Percentiles rank a stretch among this genome's conserved stretches.
phyloP scores from a whole-genome alignment of 495 filamentous ascomycete genomes.

The Pseudevernia furfuracea region DNA sequence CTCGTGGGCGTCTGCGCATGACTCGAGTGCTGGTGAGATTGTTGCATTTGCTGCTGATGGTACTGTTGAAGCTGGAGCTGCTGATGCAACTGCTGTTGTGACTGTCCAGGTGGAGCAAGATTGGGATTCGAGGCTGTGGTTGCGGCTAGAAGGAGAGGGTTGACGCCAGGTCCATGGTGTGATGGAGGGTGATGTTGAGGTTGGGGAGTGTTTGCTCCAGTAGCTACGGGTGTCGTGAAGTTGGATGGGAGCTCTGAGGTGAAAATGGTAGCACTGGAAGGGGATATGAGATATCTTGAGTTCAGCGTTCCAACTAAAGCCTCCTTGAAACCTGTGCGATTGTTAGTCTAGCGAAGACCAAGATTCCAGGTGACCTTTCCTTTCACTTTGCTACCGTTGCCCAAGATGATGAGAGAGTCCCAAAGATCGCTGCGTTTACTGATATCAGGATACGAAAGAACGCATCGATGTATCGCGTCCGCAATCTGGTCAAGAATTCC shows the following conservation, averaged over 20 bases:
- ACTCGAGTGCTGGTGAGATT: slow-evolving; percentile 54
- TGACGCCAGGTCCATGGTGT: slow-evolving; percentile 55
- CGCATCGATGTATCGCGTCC: slow-evolving; percentile 69
- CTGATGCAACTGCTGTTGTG: slow-evolving; percentile 24
- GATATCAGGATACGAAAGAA: slow-evolving; percentile 69
- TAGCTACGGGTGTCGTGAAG: slow-evolving; percentile 80
- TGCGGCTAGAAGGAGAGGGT: slow-evolving; percentile 86
- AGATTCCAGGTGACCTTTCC: slow-evolving; percentile 40
- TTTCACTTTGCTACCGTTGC: slow-evolving; percentile 76
- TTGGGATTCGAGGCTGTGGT: slow-evolving; percentile 63
- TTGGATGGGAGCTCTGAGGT: slow-evolving; percentile 90
- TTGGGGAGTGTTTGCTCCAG: slow-evolving; percentile 83
- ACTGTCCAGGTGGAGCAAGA: slow-evolving; percentile 26
- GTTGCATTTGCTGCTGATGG: slow-evolving; percentile 34
- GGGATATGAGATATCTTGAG: slow-evolving; percentile 80
- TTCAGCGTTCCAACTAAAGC: slow-evolving; percentile 71
- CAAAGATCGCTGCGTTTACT: slow-evolving; percentile 76
- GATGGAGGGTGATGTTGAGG: slow-evolving; percentile 30
- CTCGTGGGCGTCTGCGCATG: slow-evolving; percentile 85
- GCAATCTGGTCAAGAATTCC: slow-evolving; percentile 72
- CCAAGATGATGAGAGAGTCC: slow-evolving; percentile 82
- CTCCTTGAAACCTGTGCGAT: slow-evolving; percentile 64
- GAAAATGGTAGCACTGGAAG: slow-evolving; percentile 88
- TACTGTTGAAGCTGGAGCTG: slow-evolving; percentile 36
- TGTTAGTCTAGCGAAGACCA: not conserved